A percentile compares a stretch with the other conserved stretches of the same genome.
phyloP scores from a whole-genome alignment of 1,284 basidiomycete species.

The Schizopora paradoxa region DNA sequence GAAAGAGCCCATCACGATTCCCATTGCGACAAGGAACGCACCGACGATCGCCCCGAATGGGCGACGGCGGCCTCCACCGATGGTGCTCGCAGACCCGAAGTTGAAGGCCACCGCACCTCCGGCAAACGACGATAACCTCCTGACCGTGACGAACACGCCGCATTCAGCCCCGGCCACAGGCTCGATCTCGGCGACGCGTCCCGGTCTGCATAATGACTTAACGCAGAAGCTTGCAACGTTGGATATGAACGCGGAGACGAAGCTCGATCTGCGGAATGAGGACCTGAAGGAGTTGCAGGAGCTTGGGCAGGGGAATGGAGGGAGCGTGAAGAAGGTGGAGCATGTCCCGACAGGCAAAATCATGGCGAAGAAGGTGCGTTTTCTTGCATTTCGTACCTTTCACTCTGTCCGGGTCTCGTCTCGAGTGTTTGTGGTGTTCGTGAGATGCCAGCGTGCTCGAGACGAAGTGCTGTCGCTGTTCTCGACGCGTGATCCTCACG shows the following conservation, averaged over 20 bases:
- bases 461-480: too few species aligned
- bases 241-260: slow-evolving; percentile 70
- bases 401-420: too few species aligned
- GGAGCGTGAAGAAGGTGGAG: slow-evolving; percentile 94
- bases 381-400: too few species aligned
- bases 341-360: slow-evolving; percentile 84
- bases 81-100: slow-evolving; percentile 25
- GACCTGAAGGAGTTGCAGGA: slow-evolving; percentile 84
- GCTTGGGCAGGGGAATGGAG: slow-evolving; percentile 95
- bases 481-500: too few species aligned
- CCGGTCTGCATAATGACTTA: slow-evolving; percentile 66
- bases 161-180: slow-evolving; percentile 37
- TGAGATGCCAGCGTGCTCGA: too few species aligned
- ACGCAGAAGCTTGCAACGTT: slow-evolving; percentile 71
- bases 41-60: slow-evolving; percentile 21
- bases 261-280: slow-evolving; percentile 72
- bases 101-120: slow-evolving; percentile 35
- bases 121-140: slow-evolving; percentile 34
- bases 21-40: slow-evolving; percentile 18
- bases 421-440: too few species aligned
- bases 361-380: slow-evolving; percentile 91
- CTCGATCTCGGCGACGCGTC: slow-evolving; percentile 40
- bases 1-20: slow-evolving; percentile 17
- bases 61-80: slow-evolving; percentile 21
- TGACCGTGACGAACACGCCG: slow-evolving; percentile 34